Base-by-base conservation (phyloP, 140 eudicot species). In the Anethum foeniculum region DNA sequence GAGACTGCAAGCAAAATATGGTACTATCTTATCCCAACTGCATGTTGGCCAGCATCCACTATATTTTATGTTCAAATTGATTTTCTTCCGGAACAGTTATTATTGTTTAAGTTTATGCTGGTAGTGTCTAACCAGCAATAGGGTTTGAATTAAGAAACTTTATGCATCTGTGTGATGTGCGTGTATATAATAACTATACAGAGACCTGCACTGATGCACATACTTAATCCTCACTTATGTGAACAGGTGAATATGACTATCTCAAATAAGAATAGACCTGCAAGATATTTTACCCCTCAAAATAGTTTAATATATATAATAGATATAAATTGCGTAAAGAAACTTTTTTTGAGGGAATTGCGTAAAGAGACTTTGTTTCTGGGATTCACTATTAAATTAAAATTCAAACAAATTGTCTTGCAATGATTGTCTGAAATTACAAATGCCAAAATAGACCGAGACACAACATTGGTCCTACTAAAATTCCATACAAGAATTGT, bases 1-100 rank as follows among this genome's bases (percentile, higher is more conserved):
- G 34, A n/a, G 16, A 19, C 3, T 18, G 16, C 16, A 60, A 58
- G 30, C 28, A 58, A 60, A 60, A 8, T 60, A 60, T 25, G 69
- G 69, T 60, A 60, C 34, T 60, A n/a, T 60, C 69, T 60, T 14
- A 60, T 60, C 69, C 69, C 69, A 60, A 25, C 69, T 60, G 69
- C 28, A 60, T 25, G 34, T 60, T 8, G 23, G 13, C 32, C 67
- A 58, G 67, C 6, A 58, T 60, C 30, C 68, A 58, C 30, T n/a
- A 12, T 9, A n/a, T 60, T 60, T 2, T n/a, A 60, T 60, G 13
- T 60, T n/a, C 32, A 60, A 25, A n/a, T 25, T 60, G 69, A 60
- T 13, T 30, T 60, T 60, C 25, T 8, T 25, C 69, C 6, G 11
- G 25, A n/a, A n/a, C 12, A n/a, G 32, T 60, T 10, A 60, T 25